Evolutionary conservation across 2,329 filamentous ascomycete genomes (phyloP).

Genomic region (Scedosporium minutisporum): DNA sequence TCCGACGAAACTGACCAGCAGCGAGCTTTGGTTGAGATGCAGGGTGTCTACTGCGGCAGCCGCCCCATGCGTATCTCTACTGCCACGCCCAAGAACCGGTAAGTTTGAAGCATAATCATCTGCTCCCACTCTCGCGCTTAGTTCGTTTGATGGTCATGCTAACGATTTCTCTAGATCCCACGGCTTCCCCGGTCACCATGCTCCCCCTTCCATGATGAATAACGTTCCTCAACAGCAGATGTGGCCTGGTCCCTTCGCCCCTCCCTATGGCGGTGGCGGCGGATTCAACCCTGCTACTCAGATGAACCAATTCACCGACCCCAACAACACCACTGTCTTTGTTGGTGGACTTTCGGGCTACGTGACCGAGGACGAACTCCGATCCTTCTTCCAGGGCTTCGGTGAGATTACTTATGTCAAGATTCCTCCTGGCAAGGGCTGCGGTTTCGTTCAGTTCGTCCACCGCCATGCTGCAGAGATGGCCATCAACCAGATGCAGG

Average conservation of each 20-base stretch:
- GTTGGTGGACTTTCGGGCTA: conserved; percentile 95
- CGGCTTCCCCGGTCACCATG: conserved; percentile 30
- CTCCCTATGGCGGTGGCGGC: conserved; percentile 21
- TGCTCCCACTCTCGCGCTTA: too few species aligned
- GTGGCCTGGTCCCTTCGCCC: conserved; percentile 21
- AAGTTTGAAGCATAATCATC: conserved; percentile 13
- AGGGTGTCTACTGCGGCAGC: conserved; percentile 98
- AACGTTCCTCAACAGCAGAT: conserved; percentile 37
- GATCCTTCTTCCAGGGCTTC: conserved; percentile 99
- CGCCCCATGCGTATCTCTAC: conserved; percentile 97
- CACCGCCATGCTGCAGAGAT: conserved; percentile 98
- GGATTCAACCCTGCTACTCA: conserved; percentile 39
- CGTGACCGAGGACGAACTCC: conserved; percentile 98
- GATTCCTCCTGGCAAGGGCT: conserved; percentile 98
- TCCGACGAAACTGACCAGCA: conserved; percentile 93
- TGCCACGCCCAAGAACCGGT: conserved; percentile 89
- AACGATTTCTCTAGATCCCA: conserved; percentile 15
- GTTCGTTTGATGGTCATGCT: neutral
- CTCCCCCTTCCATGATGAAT: conserved; percentile 32
- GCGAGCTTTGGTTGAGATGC: conserved; percentile 93
- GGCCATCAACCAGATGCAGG: conserved; percentile 99
- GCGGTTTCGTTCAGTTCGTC: conserved; percentile 97
- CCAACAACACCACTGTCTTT: conserved; percentile 99
- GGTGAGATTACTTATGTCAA: conserved; percentile 99
- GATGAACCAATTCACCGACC: conserved; percentile 99